Evolutionary conservation across 1,284 basidiomycete species (phyloP).

Genomic region (Microbotryum violaceum): DNA sequence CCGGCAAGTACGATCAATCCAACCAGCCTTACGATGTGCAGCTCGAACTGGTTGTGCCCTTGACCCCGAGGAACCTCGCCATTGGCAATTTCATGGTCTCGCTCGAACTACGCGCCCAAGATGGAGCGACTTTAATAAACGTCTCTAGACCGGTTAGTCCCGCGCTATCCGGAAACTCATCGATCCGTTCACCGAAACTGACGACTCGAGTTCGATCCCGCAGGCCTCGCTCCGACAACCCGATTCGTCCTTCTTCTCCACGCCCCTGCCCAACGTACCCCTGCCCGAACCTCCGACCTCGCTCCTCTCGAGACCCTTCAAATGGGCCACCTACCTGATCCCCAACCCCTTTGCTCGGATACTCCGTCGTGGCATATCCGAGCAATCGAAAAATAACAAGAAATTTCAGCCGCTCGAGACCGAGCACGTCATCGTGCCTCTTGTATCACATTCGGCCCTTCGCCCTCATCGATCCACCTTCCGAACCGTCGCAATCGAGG

Average conservation of each 20-base stretch:
- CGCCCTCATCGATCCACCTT: not conserved
- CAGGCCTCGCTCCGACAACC: not conserved
- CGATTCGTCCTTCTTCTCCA: constrained; percentile 10
- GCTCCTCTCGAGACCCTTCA: not conserved
- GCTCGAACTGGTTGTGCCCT: constrained; percentile 19
- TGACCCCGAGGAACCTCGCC: constrained; percentile 15
- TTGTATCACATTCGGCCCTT: constrained; percentile 9
- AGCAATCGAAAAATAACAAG: no score
- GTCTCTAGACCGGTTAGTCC: constrained; percentile 16
- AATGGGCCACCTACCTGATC: not conserved
- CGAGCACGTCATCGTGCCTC: not conserved
- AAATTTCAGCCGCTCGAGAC: constrained; percentile 1
- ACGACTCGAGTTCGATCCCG: not conserved
- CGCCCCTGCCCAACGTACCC: constrained; percentile 7
- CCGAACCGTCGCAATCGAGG: not conserved
- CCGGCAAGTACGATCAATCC: not conserved
- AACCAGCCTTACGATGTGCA: constrained; percentile 18
- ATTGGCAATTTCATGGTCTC: constrained; percentile 29
- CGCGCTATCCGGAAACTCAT: no score
- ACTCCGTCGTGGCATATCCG: no score
- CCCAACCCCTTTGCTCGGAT: not conserved
- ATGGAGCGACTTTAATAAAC: constrained; percentile 9
- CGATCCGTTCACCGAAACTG: not conserved
- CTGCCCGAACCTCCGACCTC: constrained; percentile 7
- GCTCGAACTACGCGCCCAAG: constrained; percentile 11